Evolutionary conservation across 2,329 filamentous ascomycete genomes (phyloP).

Genomic region (Canariomyces notabilis): DNA sequence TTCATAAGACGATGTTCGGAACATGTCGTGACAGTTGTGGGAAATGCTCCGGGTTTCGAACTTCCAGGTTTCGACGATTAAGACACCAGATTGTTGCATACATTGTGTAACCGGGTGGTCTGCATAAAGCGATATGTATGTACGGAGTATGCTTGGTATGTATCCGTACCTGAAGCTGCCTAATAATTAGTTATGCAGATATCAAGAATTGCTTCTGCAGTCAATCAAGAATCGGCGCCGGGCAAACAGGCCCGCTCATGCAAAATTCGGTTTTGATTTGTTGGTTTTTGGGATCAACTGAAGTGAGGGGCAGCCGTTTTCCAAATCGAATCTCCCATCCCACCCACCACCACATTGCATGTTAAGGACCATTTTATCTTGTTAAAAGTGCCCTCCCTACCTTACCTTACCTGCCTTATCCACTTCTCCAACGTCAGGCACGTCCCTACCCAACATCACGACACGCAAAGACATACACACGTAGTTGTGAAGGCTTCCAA

Average conservation of each 20-base stretch:
- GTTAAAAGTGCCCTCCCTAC: no score
- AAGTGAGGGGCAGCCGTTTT: conserved; percentile 20
- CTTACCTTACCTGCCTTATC: conserved; percentile 1
- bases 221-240: conserved; percentile 1
- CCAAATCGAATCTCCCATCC: conserved; percentile 2
- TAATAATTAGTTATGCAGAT: neutral
- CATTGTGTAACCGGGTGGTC: no score
- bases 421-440: neutral
- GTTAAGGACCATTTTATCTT: conserved; percentile 11
- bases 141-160: no score
- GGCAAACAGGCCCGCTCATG: conserved; percentile 1
- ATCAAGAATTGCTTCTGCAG: neutral
- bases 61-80: no score
- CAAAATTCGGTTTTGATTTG: conserved; percentile 9
- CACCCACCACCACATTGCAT: conserved; percentile 4
- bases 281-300: conserved; percentile 14
- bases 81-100: no score
- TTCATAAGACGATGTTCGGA: no score
- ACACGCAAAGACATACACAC: neutral
- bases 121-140: no score
- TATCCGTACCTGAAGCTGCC: no score
- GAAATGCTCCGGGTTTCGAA: no score
- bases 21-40: no score
- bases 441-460: neutral
- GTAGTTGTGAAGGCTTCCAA: neutral